Conservation (phyloP, 495 filamentous ascomycete genomes). For the Penicillium manginii region DNA sequence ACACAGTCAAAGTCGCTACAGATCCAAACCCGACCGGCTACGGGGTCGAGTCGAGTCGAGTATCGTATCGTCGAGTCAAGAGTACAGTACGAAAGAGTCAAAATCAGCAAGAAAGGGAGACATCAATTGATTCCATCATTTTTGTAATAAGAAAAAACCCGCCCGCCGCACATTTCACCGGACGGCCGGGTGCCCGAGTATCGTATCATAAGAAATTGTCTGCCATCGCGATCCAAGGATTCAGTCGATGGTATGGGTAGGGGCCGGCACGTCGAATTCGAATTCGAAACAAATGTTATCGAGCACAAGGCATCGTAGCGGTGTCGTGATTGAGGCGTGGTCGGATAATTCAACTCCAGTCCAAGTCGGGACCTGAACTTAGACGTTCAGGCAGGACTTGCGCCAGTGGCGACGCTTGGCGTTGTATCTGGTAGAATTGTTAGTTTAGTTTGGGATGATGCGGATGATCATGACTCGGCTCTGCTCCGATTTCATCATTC, state of each 20-base stretch:
- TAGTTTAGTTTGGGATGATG: slow-evolving; percentile 20
- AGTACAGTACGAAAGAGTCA: not conserved
- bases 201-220: too few relatives aligned
- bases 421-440: slow-evolving; percentile 78
- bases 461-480: not conserved
- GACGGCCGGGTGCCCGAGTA: slow-evolving; percentile 1
- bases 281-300: not conserved
- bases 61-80: too few relatives aligned
- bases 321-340: not conserved
- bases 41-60: too few relatives aligned
- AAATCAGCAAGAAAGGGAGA: slow-evolving; percentile 25
- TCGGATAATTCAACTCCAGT: not conserved
- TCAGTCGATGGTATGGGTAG: not conserved
- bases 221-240: too few relatives aligned
- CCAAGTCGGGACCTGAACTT: slow-evolving; percentile 44
- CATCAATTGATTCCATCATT: slow-evolving; percentile 39
- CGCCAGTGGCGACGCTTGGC: slow-evolving; percentile 99
- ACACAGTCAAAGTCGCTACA: too few relatives aligned
- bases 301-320: slow-evolving; percentile 21
- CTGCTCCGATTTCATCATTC: slow-evolving; percentile 4
- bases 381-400: slow-evolving; percentile 99
- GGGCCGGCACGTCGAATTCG: not conserved
- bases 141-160: slow-evolving; percentile 30
- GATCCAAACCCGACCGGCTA: too few relatives aligned
- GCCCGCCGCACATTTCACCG: slow-evolving; percentile 15